Evolutionary conservation across 176 grass and related monocot genomes (phyloP).

Genomic region (Eleusine coracana): DNA sequence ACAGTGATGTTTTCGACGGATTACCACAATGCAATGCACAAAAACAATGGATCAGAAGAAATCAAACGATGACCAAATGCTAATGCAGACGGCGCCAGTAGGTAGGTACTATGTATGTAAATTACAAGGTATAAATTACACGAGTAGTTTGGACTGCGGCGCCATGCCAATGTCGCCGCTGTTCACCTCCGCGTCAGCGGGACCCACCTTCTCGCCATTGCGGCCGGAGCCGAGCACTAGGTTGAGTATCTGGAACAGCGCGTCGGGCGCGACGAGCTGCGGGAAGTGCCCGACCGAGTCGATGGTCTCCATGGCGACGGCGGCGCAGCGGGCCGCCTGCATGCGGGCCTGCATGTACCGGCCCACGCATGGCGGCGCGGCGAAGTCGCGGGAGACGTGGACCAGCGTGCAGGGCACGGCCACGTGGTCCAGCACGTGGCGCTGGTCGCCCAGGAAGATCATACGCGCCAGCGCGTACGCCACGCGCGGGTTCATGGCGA

Average conservation of each 20-base stretch:
- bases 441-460: conserved; percentile 73
- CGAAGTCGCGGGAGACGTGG: conserved; percentile 55
- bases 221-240: conserved; percentile 8
- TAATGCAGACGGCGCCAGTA: background rate
- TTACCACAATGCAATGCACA: background rate
- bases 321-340: conserved; percentile 32
- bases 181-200: background rate
- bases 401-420: conserved; percentile 64
- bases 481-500: conserved; percentile 62
- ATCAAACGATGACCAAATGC: background rate
- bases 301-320: conserved; percentile 50
- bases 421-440: conserved; percentile 46
- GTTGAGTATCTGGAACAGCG: conserved; percentile 60
- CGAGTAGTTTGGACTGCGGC: background rate
- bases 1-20: background rate
- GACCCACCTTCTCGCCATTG: background rate
- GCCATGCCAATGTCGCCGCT: background rate
- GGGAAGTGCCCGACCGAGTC: conserved; percentile 70
- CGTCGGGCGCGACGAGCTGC: conserved; percentile 51
- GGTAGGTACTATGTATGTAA: background rate
- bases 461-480: conserved; percentile 53
- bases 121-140: background rate
- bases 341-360: conserved; percentile 64
- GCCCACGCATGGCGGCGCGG: conserved; percentile 52
- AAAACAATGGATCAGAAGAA: background rate